These are phyloP conservation scores for Alternaria viburni DNA, from an alignment of 2,329 filamentous ascomycete species.

Conservation along the genomic window DNA sequence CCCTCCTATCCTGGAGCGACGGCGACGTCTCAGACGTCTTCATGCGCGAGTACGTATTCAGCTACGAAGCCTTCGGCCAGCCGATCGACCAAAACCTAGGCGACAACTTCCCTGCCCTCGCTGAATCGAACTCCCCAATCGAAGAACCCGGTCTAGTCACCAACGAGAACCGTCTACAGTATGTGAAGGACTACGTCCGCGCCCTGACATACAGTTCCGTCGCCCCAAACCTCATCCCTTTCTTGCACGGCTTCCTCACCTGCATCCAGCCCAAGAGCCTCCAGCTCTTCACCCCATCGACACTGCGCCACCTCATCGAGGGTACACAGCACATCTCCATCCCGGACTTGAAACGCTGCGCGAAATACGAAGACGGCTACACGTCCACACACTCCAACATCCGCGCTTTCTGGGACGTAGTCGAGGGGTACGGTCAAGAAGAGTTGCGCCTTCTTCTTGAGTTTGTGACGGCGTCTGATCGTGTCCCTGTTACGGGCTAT, in stretches of 20 bases:
- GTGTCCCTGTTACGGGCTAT: conserved; percentile 86
- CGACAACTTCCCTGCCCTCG: not conserved
- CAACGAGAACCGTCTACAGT: conserved; percentile 76
- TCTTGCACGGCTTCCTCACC: conserved; percentile 78
- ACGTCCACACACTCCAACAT: conserved; percentile 72
- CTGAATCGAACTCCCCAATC: not conserved
- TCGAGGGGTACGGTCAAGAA: conserved; percentile 68
- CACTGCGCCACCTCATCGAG: conserved; percentile 81
- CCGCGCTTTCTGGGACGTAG: conserved; percentile 82
- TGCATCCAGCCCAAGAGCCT: conserved; percentile 76
- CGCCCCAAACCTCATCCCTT: conserved; percentile 82
- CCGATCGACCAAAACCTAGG: conserved; percentile 63
- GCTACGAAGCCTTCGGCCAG: conserved; percentile 64
- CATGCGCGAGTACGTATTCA: conserved; percentile 85
- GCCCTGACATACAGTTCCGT: conserved; percentile 4
- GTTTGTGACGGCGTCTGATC: conserved; percentile 92
- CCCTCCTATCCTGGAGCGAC: conserved; percentile 78
- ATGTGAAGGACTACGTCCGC: conserved; percentile 79
- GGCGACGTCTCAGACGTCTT: conserved; percentile 83
- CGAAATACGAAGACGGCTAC: conserved; percentile 82
- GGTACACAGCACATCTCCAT: conserved; percentile 83
- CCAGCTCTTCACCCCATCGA: conserved; percentile 48
- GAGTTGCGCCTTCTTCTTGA: conserved; percentile 82
- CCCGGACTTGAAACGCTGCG: conserved; percentile 69
- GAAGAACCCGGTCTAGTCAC: conserved; percentile 75